Evolutionary conservation across 2,329 filamentous ascomycete species (phyloP).

Genomic region (Fusarium sp.): DNA sequence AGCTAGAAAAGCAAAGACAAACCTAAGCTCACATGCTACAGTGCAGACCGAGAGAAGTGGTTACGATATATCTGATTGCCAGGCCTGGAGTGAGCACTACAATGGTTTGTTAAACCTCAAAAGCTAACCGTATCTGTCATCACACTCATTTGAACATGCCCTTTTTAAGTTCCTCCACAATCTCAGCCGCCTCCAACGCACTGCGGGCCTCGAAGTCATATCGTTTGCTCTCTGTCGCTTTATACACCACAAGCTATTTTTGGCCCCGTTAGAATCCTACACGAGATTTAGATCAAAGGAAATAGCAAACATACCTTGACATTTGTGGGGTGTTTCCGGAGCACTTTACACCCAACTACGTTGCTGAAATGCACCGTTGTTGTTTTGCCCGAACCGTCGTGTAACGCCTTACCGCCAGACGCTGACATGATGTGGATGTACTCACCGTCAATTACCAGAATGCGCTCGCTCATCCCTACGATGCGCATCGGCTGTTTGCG

Average conservation of each 20-base stretch:
- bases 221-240: slow-evolving; percentile 79
- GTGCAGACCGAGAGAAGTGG: not conserved
- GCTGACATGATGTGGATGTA: slow-evolving; percentile 87
- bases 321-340: slow-evolving; percentile 81
- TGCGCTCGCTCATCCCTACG: slow-evolving; percentile 78
- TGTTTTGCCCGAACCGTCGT: slow-evolving; percentile 74
- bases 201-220: slow-evolving; percentile 87
- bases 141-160: slow-evolving; percentile 59
- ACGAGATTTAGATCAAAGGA: not conserved
- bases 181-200: slow-evolving; percentile 78
- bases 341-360: slow-evolving; percentile 84
- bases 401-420: slow-evolving; percentile 72
- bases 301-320: slow-evolving; percentile 70
- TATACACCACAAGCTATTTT: slow-evolving; percentile 75
- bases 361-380: slow-evolving; percentile 86
- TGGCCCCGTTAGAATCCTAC: slow-evolving; percentile 20
- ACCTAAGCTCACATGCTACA: not conserved
- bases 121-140: not conserved
- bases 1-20: slow-evolving; percentile 18
- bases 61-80: not conserved
- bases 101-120: not conserved
- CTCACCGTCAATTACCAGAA: slow-evolving; percentile 84
- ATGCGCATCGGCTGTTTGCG: slow-evolving; percentile 87
- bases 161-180: slow-evolving; percentile 82
- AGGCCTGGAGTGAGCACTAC: not conserved